Evolutionary conservation across 2,329 filamentous ascomycete species (phyloP), one percentile per base, ranked within the genome.

Genomic region (Pseudopithomyces maydicus): DNA sequence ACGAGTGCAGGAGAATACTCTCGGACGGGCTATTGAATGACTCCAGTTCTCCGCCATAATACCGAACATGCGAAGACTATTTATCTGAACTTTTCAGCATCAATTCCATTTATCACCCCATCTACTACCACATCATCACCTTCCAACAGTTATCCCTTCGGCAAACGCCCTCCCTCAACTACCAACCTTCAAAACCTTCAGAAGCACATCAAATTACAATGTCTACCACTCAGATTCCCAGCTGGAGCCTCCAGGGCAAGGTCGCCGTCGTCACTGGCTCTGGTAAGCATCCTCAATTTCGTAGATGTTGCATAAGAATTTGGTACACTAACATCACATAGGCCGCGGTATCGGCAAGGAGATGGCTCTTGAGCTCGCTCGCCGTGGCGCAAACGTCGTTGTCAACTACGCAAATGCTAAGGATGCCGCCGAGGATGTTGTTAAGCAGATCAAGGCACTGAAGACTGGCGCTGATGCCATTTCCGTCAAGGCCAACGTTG

Each of bases 371-470:
- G 85, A 89, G 76, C 84, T 90, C 54, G 87, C 83, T 57, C 80
- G 82, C 59, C 85, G 86, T 57, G 87, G 87, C 51, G 87, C 87
- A 66, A 86, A 86, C 74, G 85, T 88, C 51, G 82, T 86, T 58
- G 83, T 88, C 72, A 88, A 88, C 82, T 88, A 88, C 77, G 85
- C 87, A 74, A 88, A 89, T 79, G 85, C 84, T 71, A 76, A 81
- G 57, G 81, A 84, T 50, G 83, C 87, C 19, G 89, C 89, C 52
- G 83, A 90, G 62, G 82, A 86, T 69, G 82, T 90, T 55, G 88
- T 90, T 57, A 77, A 83, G 52, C 78, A 83, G 71, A 90, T 91
- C 80, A 85, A 89, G 80, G 81, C 81, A 63, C 70, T 82, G 56
- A 81, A 82, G 66, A 75, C 80, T 55, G 88, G 88, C 53, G 82